Evolutionary conservation across 768 basidiomycete genomes (phyloP), one percentile per base, ranked within the genome.

Genomic region (Pulveroboletus ravenelii): DNA sequence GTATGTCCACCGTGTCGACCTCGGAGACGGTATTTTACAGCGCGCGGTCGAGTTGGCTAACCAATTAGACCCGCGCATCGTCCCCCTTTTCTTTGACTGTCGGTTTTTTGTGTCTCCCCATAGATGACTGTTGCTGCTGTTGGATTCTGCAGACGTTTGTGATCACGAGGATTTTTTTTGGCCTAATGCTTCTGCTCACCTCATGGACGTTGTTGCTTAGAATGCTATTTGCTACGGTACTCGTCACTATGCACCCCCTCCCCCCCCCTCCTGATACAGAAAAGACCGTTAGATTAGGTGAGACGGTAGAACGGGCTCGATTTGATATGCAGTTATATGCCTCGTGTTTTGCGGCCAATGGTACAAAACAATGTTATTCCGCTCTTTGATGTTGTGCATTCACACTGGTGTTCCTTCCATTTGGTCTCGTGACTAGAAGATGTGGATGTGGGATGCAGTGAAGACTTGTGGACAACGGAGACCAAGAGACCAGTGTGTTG

Each of bases 21-120:
- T 51, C 40, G 14, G 64, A 56, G 36, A 57, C 64, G n/a, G 34
- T 50, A 29, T 67, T 59, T 52, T 68, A 67, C 36, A 67, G 66
- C 45, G 66, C 67, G 8, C 63, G 59, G 32, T 69, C 66, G 41
- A 65, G 67, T 46, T 39, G 56, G 32, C 31, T 57, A 47, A 53
- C 47, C 6, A 36, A 36, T 3, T 65, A 45, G 54, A 42, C n/a
- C n/a, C 15, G 6, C n/a, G 5, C n/a, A 10, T 2, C 20, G n/a
- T n/a, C 27, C 14, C 3, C 8, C 6, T 14, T 17, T 1, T 3
- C 20, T 40, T 10, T 23, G 27, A 32, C 18, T 25, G 13, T 23
- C 39, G 5, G 9, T 20, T 30, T 20, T 30, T 18, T 6, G n/a
- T 41, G 25, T 43, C 30, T n/a, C 32, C 12, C 17, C 41, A 15